Percentiles rank a stretch among this genome's conserved stretches.
Conservation (phyloP, 2,329 filamentous ascomycete species). For the Colletotrichum brevisporum region DNA sequence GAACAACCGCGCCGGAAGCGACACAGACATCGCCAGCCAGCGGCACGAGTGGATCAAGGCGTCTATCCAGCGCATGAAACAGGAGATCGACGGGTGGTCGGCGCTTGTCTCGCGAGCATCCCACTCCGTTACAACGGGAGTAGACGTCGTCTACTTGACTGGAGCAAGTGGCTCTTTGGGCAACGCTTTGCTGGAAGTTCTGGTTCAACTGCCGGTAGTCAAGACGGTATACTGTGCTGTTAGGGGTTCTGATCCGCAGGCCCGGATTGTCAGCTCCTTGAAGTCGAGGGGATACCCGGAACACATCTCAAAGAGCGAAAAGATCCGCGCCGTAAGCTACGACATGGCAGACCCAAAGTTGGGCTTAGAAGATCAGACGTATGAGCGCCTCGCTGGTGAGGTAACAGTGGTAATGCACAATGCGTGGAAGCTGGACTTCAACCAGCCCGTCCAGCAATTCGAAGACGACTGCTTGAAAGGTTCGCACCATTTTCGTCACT, state of each 20-base stretch:
- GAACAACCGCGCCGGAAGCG: not conserved
- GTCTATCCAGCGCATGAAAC: conserved; percentile 1
- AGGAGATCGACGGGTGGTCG: not conserved
- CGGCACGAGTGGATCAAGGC: conserved; percentile 8
- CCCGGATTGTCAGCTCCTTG: not conserved
- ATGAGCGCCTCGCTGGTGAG: not conserved
- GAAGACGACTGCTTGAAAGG: conserved; percentile 24
- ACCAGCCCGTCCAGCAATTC: conserved; percentile 30
- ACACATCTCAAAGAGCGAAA: conserved; percentile 5
- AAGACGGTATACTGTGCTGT: conserved; percentile 23
- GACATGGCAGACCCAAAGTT: conserved; percentile 13
- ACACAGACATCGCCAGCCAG: not conserved
- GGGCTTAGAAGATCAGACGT: not conserved
- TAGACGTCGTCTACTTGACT: conserved; percentile 6
- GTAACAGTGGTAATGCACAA: conserved; percentile 30
- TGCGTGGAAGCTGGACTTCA: conserved; percentile 35
- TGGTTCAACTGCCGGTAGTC: not conserved
- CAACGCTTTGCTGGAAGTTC: conserved; percentile 22
- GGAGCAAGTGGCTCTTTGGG: conserved; percentile 26
- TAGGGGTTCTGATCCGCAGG: conserved; percentile 6
- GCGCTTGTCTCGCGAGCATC: not conserved
- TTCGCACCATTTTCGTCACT: fast-evolving
- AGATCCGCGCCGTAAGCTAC: conserved; percentile 17
- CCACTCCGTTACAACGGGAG: fast-evolving
- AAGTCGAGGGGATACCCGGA: conserved; percentile 9